Evolutionary conservation across 1,284 basidiomycete genomes (phyloP).

Genomic region (Pyrrhoderma lamaoense): DNA sequence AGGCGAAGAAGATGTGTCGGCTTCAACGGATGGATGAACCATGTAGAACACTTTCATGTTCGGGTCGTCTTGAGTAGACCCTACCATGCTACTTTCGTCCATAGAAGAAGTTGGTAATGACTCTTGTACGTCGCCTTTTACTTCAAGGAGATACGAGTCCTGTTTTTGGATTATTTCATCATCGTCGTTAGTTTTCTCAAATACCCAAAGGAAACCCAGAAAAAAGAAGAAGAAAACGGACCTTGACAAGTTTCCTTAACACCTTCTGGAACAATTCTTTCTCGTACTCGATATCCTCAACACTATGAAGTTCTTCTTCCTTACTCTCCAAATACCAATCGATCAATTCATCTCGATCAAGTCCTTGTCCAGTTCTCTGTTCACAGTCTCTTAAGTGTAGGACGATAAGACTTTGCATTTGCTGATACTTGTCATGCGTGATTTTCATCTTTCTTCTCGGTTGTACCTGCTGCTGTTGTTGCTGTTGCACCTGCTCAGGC

Average conservation of each 20-base stretch:
- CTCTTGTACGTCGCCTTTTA: conserved; percentile 75
- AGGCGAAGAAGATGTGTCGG: conserved; percentile 46
- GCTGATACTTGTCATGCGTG: conserved; percentile 92
- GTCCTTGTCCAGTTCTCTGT: conserved; percentile 65
- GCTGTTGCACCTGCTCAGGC: conserved; percentile 30
- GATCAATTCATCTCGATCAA: conserved; percentile 85
- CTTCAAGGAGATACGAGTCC: conserved; percentile 84
- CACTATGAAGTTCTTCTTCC: conserved; percentile 77
- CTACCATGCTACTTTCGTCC: conserved; percentile 42
- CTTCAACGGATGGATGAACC: conserved; percentile 76
- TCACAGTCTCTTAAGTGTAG: conserved; percentile 79
- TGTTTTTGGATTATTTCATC: conserved; percentile 26
- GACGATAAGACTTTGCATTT: conserved; percentile 84
- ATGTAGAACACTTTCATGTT: conserved; percentile 70
- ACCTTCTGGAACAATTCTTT: conserved; percentile 88
- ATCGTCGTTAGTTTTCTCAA: too few relatives aligned
- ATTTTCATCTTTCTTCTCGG: conserved; percentile 82
- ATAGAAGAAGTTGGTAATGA: conserved; percentile 53
- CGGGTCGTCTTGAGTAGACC: conserved; percentile 43
- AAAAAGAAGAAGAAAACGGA: conserved; percentile 27
- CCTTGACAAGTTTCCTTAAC: conserved; percentile 85
- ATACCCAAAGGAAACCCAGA: background rate
- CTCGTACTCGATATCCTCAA: conserved; percentile 91
- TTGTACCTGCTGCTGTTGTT: conserved; percentile 25
- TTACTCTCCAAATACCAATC: conserved; percentile 94